Evolutionary conservation across 164 flowering plant species (phyloP).

Genomic region (Aristolochia californica): DNA sequence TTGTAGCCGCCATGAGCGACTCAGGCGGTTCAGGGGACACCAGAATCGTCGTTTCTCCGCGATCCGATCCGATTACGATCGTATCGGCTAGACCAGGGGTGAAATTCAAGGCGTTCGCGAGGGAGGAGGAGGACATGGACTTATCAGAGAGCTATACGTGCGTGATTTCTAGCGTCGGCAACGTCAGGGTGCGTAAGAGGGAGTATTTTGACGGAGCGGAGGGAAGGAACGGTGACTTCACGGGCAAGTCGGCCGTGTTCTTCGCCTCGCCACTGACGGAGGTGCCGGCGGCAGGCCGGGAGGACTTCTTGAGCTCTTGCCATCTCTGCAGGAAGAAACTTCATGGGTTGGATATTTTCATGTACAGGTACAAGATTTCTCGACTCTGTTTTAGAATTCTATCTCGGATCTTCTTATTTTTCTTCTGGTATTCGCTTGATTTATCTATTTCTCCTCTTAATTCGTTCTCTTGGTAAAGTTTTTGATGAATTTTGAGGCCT

Average conservation of each 20-base stretch:
- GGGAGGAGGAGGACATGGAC: slow-evolving; percentile 20
- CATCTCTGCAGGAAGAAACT: slow-evolving; percentile 47
- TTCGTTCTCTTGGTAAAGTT: no score
- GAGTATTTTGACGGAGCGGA: slow-evolving; percentile 34
- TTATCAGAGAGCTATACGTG: slow-evolving; percentile 53
- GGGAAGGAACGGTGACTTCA: slow-evolving; percentile 1
- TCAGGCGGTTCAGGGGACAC: slow-evolving; percentile 6
- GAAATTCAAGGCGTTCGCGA: slow-evolving; percentile 8
- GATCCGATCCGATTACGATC: slow-evolving; percentile 32
- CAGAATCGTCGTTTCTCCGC: slow-evolving; percentile 15
- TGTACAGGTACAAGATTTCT: slow-evolving; percentile 39
- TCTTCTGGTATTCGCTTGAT: no score
- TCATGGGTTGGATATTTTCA: slow-evolving; percentile 50
- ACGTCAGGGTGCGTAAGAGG: slow-evolving; percentile 19
- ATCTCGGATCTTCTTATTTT: no score
- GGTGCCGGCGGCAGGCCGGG: background rate
- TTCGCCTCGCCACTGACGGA: slow-evolving; percentile 10
- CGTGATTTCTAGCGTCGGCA: slow-evolving; percentile 41
- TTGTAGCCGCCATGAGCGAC: slow-evolving; percentile 39
- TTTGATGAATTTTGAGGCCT: no score
- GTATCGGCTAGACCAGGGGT: slow-evolving; percentile 8
- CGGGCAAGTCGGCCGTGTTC: slow-evolving; percentile 16
- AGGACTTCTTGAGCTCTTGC: slow-evolving; percentile 36
- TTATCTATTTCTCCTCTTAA: no score
- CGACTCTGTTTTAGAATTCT: no score